Evolutionary conservation across 1,139 yeast genomes (phyloP), one percentile per base, ranked within the genome.

Genomic region (Geotrichum aggregatum): DNA sequence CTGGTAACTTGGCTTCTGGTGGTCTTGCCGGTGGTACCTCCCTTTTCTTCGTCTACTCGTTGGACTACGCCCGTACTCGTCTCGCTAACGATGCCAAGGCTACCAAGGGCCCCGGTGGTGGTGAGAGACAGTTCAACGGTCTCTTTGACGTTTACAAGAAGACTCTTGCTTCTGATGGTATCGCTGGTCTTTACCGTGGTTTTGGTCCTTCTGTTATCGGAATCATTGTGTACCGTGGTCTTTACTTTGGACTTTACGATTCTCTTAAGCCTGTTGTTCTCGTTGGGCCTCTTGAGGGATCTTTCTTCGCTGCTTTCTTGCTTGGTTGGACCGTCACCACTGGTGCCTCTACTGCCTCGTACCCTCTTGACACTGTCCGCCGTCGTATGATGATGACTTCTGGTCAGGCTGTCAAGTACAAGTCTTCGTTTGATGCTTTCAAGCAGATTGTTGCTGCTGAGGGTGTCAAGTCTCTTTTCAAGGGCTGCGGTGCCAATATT

Each of bases 361-460:
- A 83, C 79, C 88, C 88, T 72, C 79, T 83, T 71, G 88, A 83
- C 76, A 82, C 88, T 67, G 84, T 83, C 71, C 83, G 88, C 79
- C 83, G 89, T 79, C 83, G 88, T 78, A 83, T 83, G 88, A 83
- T 83, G 88, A 83, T 83, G 87, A 83, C 89, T 64, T 83, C 88
- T 60, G 87, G 87, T 70, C 84, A 82, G 73, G 84, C 84, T 68
- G 85, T 82, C 66, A 82, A 82, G 76, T 83, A 83, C 80, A 73
- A 76, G 72, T 82, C 84, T 70, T 84, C 88, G 62, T 75, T 81
- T 73, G 87, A 83, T 70, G 86, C 87, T 66, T 81, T 82, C 81
- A 70, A 69, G 61, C 74, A 81, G 75, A 83, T 83, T 68, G 82
- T 83, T 63, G 83, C 83, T 61, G 78, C 82, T 65, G 88, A 83